Percentiles rank a stretch among this genome's conserved stretches.
Conservation (phyloP, 2,329 filamentous ascomycete genomes). For the Cladosporium oxysporum region DNA sequence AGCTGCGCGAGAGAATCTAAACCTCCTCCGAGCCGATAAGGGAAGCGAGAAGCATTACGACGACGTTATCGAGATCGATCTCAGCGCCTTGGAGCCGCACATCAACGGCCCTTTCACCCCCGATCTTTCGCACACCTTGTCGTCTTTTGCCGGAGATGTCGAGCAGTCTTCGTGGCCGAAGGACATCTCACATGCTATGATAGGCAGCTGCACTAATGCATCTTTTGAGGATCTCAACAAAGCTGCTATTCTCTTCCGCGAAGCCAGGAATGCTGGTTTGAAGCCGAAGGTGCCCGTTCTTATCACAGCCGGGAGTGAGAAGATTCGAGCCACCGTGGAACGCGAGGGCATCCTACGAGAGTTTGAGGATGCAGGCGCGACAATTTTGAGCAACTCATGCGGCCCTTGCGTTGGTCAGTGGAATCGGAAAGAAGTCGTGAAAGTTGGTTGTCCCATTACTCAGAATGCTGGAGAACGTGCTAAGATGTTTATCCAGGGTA, state of each 20-base stretch:
- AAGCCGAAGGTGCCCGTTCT: constrained; percentile 94
- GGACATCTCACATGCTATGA: constrained; percentile 92
- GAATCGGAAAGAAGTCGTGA: constrained; percentile 71
- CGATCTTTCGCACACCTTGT: constrained; percentile 94
- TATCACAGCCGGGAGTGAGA: constrained; percentile 93
- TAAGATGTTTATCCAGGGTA: constrained; percentile 86
- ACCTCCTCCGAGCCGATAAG: constrained; percentile 72
- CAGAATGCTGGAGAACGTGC: constrained; percentile 13
- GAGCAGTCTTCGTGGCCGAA: constrained; percentile 95
- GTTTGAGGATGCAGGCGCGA: constrained; percentile 92
- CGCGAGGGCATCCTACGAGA: constrained; percentile 66
- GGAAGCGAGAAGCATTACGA: constrained; percentile 80
- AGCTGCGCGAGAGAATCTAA: constrained; percentile 50
- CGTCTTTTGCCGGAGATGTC: constrained; percentile 91
- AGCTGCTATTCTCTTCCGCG: constrained; percentile 83
- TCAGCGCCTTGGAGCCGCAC: constrained; percentile 90
- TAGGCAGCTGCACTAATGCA: constrained; percentile 97
- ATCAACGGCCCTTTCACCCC: constrained; percentile 99
- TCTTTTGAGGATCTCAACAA: constrained; percentile 89
- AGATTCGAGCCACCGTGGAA: constrained; percentile 90
- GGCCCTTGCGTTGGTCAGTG: constrained; percentile 73
- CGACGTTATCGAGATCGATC: constrained; percentile 92
- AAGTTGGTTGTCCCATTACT: constrained; percentile 9
- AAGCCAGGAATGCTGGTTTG: constrained; percentile 87
- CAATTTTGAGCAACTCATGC: constrained; percentile 93